A percentile compares a stretch with the other conserved stretches of the same genome.
Conservation (phyloP, 768 basidiomycete genomes). For the Boletus rubroflammeus region DNA sequence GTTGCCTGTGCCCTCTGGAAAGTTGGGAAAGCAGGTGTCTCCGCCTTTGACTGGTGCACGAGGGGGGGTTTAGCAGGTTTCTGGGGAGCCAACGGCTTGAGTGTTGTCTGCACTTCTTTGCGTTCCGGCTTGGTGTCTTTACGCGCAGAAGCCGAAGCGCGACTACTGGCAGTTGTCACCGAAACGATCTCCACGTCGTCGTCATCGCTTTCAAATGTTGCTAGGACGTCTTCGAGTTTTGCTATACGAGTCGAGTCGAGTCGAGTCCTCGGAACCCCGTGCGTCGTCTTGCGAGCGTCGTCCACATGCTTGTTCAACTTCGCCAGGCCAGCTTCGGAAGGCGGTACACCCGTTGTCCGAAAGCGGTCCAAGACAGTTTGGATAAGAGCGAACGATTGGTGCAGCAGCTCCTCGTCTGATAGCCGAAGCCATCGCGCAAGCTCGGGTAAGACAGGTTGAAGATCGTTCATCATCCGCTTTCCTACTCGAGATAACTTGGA, state of each 20-base stretch:
- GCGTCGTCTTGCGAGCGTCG: conserved; percentile 50
- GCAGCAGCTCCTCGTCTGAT: conserved; percentile 87
- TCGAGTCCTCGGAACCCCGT: conserved; percentile 47
- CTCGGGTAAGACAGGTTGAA: conserved; percentile 77
- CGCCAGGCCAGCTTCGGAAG: conserved; percentile 50
- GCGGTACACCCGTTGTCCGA: conserved; percentile 54
- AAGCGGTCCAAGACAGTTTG: conserved; percentile 78
- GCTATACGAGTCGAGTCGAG: conserved; percentile 53
- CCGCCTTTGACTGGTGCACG: conserved; percentile 34
- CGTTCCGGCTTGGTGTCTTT: conserved; percentile 13
- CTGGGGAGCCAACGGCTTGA: conserved; percentile 13
- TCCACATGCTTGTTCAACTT: conserved; percentile 67
- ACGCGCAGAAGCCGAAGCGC: conserved; percentile 7
- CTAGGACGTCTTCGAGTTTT: conserved; percentile 63
- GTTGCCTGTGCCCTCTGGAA: conserved; percentile 37
- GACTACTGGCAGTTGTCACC: conserved; percentile 25
- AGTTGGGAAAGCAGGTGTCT: conserved; percentile 39
- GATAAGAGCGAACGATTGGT: conserved; percentile 83
- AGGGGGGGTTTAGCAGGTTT: conserved; percentile 13
- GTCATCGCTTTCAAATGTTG: conserved; percentile 60
- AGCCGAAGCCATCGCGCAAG: conserved; percentile 86
- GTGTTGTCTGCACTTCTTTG: conserved; percentile 22
- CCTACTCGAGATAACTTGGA: conserved; percentile 57
- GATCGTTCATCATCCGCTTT: conserved; percentile 68
- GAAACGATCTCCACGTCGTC: conserved; percentile 57